A percentile compares a stretch with the other conserved stretches of the same genome.
phyloP scores from a whole-genome alignment of 2,329 filamentous ascomycete species.

The Ascochyta clinopodiicola region DNA sequence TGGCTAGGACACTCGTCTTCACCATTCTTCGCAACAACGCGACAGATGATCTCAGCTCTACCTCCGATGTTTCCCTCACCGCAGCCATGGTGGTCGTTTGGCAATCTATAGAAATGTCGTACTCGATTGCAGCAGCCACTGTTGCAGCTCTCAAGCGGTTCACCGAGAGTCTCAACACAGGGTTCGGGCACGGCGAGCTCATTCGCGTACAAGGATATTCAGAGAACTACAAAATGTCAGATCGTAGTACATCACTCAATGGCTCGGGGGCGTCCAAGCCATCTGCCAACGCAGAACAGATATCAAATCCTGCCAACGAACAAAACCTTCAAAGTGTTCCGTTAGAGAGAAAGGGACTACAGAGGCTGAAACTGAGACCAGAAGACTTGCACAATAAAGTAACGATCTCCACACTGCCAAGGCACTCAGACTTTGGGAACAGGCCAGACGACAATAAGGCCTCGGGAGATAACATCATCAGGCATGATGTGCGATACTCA shows the following conservation, averaged over 20 bases:
- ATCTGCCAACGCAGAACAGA: not conserved
- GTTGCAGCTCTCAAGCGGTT: constrained; percentile 20
- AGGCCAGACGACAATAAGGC: no score
- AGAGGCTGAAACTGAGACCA: no score
- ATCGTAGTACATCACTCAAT: constrained; percentile 6
- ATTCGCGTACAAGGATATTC: constrained; percentile 16
- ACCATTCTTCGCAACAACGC: constrained; percentile 11
- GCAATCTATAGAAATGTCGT: constrained; percentile 20
- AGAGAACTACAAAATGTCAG: constrained; percentile 15
- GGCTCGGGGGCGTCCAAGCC: not conserved
- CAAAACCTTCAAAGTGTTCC: no score
- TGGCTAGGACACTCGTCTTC: constrained; percentile 13
- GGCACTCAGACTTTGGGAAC: no score
- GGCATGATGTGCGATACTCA: no score
- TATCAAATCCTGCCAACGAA: not conserved
- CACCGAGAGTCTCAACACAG: constrained; percentile 21
- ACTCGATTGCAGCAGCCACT: constrained; percentile 17
- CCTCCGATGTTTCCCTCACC: constrained; percentile 8
- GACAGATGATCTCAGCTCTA: constrained; percentile 7
- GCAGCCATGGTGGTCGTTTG: constrained; percentile 20
- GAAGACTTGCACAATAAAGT: no score
- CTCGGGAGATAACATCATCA: no score
- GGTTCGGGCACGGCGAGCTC: constrained; percentile 22
- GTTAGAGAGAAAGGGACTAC: no score
- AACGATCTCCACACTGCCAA: no score